These are phyloP conservation scores for Bertia moriformis DNA, from an alignment of 2,329 filamentous ascomycete species.

Conservation along the genomic window DNA sequence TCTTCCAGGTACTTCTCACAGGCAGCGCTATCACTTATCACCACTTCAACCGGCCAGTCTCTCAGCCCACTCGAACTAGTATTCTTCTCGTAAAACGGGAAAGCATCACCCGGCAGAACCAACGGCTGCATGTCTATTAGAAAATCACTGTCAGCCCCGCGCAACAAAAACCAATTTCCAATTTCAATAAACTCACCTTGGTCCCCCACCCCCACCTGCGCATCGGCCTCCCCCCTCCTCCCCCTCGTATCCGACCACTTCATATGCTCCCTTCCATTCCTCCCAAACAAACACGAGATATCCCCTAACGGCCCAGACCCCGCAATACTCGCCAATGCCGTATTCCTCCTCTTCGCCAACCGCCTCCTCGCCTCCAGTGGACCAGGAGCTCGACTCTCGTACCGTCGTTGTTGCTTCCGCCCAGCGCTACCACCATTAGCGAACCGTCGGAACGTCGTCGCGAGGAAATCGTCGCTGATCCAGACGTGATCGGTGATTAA, in stretches of 20 bases:
- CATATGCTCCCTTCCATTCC: constrained; percentile 18
- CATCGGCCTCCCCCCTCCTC: no score
- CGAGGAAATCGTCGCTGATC: constrained; percentile 26
- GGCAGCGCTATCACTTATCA: no score
- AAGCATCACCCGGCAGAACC: background rate
- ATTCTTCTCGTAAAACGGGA: background rate
- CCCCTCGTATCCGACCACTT: constrained; percentile 8
- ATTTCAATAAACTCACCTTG: no score
- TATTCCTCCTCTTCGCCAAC: constrained; percentile 38
- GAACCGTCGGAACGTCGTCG: constrained; percentile 26
- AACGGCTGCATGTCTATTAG: no score
- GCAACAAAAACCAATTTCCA: no score
- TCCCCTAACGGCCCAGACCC: constrained; percentile 15
- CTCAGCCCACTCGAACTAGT: no score
- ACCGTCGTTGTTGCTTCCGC: constrained; percentile 33
- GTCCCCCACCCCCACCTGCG: no score
- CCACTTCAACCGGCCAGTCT: no score
- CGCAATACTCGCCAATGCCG: constrained; percentile 21
- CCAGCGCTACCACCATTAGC: no score
- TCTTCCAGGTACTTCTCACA: background rate
- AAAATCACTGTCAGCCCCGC: no score
- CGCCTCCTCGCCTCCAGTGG: constrained; percentile 45
- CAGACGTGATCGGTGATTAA: constrained; percentile 21
- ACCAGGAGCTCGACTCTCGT: constrained; percentile 46
- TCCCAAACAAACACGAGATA: constrained; percentile 22